Evolutionary conservation across 2,329 filamentous ascomycete genomes (phyloP), one percentile per base, ranked within the genome.

Genomic region (Botrytis fabae): DNA sequence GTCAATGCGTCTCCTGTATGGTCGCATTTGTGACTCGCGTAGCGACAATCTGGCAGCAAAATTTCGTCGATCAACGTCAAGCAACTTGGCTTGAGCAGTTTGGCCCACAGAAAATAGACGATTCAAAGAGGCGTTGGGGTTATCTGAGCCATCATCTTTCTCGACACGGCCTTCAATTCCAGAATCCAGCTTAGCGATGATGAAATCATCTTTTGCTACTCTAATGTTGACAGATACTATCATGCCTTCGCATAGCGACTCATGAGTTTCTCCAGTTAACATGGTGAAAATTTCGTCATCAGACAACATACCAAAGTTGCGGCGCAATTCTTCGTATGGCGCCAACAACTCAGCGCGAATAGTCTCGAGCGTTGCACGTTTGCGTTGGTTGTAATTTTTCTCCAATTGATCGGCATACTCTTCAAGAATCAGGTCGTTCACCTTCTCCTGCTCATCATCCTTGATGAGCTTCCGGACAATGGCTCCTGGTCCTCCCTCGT

Each of bases 401-500:
- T 98, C 93, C 76, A 99, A 86, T 84, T 99, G 95, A 79, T 97
- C 94, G 0, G 96, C 96, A 79, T 99, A 99, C 82, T 98, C 94
- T 82, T 99, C 96, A 6, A 99, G 86, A 74, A 98, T 94, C 62
- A 99, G 87, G 80, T 99, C 96, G 79, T 98, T 97, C 80, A 99
- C 94, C 80, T 95, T 93, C 79, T 98, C 95, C 78, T 97, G 93
- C 76, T 94, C 92, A 65, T 97, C 93, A 73, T 98, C 94, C 80
- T 94, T 93, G 81, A 99, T 93, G n/a, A 99, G 89, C 82, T 95
- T 97, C 75, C 95, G 91, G 71, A 99, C 93, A 77, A 98, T 95
- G 12, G 95, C 96, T 25, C 93, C 94, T 0, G 92, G 87, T 0
- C 96, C 96, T 76, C 94, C 93, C 80, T 98, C 94, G 76, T 97